Evolutionary conservation across 768 basidiomycete genomes (phyloP), one percentile per base, ranked within the genome.

Genomic region (Boletus rex-veris): DNA sequence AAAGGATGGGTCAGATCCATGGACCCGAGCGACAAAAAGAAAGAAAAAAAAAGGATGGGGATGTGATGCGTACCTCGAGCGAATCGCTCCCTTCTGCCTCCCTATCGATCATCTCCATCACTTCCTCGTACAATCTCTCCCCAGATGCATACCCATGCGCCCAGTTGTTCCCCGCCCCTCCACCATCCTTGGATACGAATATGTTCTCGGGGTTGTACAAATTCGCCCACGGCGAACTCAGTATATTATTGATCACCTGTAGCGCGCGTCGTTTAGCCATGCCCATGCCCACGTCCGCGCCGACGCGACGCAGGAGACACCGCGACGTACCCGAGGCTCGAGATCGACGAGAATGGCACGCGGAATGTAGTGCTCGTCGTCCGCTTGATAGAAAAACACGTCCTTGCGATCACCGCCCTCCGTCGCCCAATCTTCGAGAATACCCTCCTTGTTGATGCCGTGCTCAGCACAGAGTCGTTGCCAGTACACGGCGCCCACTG

Each of bases 361-460:
- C 2, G 97, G 97, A 55, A 99, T 95, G 71, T 98, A 99, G 64
- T 97, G 95, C 70, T 98, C 97, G 65, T 99, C 97, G 69, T 99
- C 97, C n/a, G 97, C 97, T 71, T 98, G 96, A 70, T 99, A 98
- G 76, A 99, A 99, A 75, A 99, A 99, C 26, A 97, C 96, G 73
- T 99, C 97, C 68, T 98, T 99, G 62, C 97, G 80, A 73, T 99
- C 97, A 9, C 92, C 92, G 18, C 90, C 91, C 63, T 95, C 93
- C 1, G 88, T 90, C 7, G 95, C 94, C 90, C 92, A 96, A 58
- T 98, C 95, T 70, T 98, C 95, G 44, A 98, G 84, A 54, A 92
- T 92, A 28, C 97, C 97, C 62, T 95, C 90, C 53, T 89, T 88
- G 70, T 83, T 94, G 75, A 99, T 98, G 16, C 97, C 97, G 71